Evolutionary conservation across 176 grass and related monocot species (phyloP), one percentile per base, ranked within the genome.

Genomic region (Musa troglodytarum): DNA sequence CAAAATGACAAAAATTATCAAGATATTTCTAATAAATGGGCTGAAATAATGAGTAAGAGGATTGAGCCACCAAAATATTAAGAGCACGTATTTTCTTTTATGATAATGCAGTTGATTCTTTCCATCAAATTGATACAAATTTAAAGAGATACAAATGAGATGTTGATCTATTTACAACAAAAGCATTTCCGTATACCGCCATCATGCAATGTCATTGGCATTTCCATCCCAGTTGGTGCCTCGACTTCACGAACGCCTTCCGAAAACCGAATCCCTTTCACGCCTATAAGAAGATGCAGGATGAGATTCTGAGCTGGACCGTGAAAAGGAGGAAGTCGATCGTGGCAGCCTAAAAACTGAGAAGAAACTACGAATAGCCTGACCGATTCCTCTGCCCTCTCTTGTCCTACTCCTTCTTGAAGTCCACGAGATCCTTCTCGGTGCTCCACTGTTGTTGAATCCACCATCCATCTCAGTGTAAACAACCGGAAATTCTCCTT

Each of bases 391-490:
- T 54, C 87, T 68, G 70, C 83, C 73, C 50, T 89, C 79, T 12
- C 71, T 84, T 0, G 89, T 86, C 8, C 61, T 61, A 53, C 63
- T 81, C 65, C 84, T 85, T 80, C 93, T 88, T 0, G 93, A 90
- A 1, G 88, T 80, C 93, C 89, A 92, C 0, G 93, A 96, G 68
- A 96, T 86, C 81, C 93, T 74, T 80, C 93, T 82, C 0, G 93
- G 89, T 1, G 76, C 85, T 22, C 87, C 76, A 5, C 76, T 83
- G 10, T 77, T 82, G 49, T 86, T 96, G 82, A 92, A 92, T 0
- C 85, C 93, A 2, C 93, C 93, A n/a, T 96, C 93, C 72, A 96
- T 84, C 85, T 96, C 93, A 1, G 93, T 96, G 80, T 96, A 96
- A 0, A 96, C 89, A 0, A 92, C 87, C 0, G 93, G 93, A 6